Percentiles rank a stretch among this genome's conserved stretches.
Evolutionary conservation across 805 yeast species (phyloP).

Genomic region (Saturnispora kantuleensis): DNA sequence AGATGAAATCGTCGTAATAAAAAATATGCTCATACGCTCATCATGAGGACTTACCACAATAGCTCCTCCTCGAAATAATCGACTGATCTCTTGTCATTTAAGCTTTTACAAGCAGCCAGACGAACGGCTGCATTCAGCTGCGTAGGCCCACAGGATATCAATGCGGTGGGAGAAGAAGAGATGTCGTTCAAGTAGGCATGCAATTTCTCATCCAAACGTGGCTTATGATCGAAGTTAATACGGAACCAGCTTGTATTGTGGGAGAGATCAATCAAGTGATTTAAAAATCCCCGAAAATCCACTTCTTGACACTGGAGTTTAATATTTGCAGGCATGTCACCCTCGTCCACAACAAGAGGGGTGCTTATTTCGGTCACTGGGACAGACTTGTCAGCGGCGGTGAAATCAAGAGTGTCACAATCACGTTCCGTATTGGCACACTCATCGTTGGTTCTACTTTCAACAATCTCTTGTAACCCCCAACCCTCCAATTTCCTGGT

Average conservation of each 20-base stretch:
- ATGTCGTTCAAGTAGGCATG: conserved; percentile 12
- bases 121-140: conserved; percentile 27
- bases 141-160: conserved; percentile 31
- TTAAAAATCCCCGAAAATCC: not conserved
- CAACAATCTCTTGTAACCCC: conserved; percentile 9
- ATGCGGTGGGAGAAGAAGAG: conserved; percentile 18
- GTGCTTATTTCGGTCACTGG: not conserved
- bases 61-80: conserved; percentile 32
- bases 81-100: conserved; percentile 20
- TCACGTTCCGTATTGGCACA: too few species aligned
- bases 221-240: conserved; percentile 19
- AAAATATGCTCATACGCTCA: not conserved
- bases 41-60: conserved; percentile 21
- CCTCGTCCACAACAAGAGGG: too few species aligned
- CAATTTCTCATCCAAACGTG: conserved; percentile 19
- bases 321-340: too few species aligned
- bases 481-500: conserved; percentile 20
- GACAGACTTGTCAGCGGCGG: too few species aligned
- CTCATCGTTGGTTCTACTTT: not conserved
- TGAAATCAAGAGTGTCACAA: too few species aligned
- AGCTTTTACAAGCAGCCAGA: conserved; percentile 23
- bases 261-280: conserved; percentile 7
- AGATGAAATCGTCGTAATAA: too few species aligned
- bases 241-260: conserved; percentile 14
- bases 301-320: not conserved